These are phyloP conservation scores for Ceratocystis variospora DNA, from an alignment of 2,329 filamentous ascomycete genomes.

Conservation along the genomic window DNA sequence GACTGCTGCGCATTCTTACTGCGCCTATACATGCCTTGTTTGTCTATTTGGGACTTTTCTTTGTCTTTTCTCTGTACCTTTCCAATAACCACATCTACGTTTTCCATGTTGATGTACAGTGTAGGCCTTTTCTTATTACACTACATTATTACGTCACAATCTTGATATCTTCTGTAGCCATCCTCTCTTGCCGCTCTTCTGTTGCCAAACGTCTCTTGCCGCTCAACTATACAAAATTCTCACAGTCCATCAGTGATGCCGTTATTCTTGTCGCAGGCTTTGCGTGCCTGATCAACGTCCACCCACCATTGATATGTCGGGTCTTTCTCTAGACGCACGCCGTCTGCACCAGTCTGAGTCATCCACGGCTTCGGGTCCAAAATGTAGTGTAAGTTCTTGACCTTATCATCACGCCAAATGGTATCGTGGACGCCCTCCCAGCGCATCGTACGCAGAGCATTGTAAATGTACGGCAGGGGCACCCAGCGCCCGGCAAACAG, in stretches of 20 bases:
- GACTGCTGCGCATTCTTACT: conserved; percentile 2
- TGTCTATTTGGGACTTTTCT: neutral
- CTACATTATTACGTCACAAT: too few species aligned
- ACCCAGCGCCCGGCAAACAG: conserved; percentile 44
- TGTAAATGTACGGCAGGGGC: conserved; percentile 46
- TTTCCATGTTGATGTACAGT: neutral
- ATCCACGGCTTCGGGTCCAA: conserved; percentile 50
- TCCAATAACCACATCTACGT: neutral
- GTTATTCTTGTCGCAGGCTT: conserved; percentile 28
- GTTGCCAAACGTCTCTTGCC: too few species aligned
- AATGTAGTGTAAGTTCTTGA: conserved; percentile 51
- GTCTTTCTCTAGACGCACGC: conserved; percentile 32
- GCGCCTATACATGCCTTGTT: conserved; percentile 7
- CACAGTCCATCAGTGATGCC: conserved; percentile 24
- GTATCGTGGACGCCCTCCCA: conserved; percentile 37
- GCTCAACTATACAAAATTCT: neutral
- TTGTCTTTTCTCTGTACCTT: neutral
- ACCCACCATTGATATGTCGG: conserved; percentile 45
- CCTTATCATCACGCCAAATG: conserved; percentile 44
- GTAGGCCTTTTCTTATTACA: neutral
- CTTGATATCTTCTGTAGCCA: neutral
- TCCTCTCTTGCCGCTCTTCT: too few species aligned
- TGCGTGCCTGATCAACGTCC: conserved; percentile 34
- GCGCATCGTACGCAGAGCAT: conserved; percentile 48
- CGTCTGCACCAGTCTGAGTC: conserved; percentile 33